phyloP scores from a whole-genome alignment of 129 eudicot species.

The Pittosporum tobira region DNA sequence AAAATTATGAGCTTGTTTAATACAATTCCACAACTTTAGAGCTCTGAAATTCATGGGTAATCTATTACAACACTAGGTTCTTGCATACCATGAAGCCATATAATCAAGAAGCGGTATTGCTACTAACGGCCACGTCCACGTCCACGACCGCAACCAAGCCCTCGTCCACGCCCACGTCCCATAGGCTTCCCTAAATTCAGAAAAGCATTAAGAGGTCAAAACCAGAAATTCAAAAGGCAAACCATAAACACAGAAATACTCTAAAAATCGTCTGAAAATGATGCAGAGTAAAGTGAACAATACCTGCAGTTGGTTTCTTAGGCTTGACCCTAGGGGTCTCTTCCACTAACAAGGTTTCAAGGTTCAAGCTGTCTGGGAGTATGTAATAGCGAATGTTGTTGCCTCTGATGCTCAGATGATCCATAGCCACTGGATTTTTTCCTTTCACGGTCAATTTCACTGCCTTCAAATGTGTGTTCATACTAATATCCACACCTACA shows the following conservation, averaged over 20 bases:
- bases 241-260: background rate
- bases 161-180: conserved; percentile 89
- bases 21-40: too few relatives aligned
- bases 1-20: too few relatives aligned
- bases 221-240: background rate
- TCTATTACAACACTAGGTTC: too few relatives aligned
- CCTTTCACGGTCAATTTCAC: conserved; percentile 74
- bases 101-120: too few relatives aligned
- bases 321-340: conserved; percentile 81
- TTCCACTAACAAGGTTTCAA: conserved; percentile 71
- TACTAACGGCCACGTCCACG: conserved; percentile 60
- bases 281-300: background rate
- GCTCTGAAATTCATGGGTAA: too few relatives aligned
- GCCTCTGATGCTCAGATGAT: conserved; percentile 77
- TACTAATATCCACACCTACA: conserved; percentile 73
- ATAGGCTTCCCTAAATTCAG: conserved; percentile 36
- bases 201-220: background rate
- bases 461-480: conserved; percentile 85
- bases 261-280: background rate
- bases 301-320: conserved; percentile 73
- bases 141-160: conserved; percentile 77
- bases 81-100: too few relatives aligned
- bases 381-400: conserved; percentile 75
- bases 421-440: conserved; percentile 68
- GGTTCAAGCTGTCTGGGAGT: conserved; percentile 72